phyloP scores from a whole-genome alignment of 352 stramenopile genomes.

The Phytophthora litchii region DNA sequence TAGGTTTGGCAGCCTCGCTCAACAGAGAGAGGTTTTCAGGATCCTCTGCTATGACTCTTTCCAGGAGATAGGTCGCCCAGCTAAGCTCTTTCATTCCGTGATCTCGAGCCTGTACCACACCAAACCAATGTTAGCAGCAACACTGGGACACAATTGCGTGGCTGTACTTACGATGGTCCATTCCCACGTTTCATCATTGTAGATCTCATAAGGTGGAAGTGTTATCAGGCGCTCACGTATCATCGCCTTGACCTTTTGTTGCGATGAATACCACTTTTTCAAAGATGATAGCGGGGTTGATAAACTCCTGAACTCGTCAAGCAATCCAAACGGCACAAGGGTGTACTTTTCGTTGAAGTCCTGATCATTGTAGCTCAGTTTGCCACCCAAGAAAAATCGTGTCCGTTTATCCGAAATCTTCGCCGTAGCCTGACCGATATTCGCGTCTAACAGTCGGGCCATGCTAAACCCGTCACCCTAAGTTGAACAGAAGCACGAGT shows the following conservation, averaged over 20 bases:
- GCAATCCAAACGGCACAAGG: slow-evolving; percentile 55
- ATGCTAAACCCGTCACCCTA: slow-evolving; percentile 58
- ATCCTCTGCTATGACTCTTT: slow-evolving; percentile 79
- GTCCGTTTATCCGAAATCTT: neutral
- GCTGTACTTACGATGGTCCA: slow-evolving; percentile 82
- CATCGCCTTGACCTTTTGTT: slow-evolving; percentile 41
- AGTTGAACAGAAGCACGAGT: slow-evolving; percentile 4
- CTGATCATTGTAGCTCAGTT: slow-evolving; percentile 69
- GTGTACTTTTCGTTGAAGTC: slow-evolving; percentile 58
- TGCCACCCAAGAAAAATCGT: slow-evolving; percentile 87
- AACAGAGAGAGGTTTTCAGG: slow-evolving; percentile 71
- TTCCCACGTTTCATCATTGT: slow-evolving; percentile 92
- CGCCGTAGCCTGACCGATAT: slow-evolving; percentile 21
- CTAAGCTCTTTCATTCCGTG: slow-evolving; percentile 78
- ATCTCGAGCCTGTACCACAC: slow-evolving; percentile 54
- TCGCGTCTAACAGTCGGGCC: slow-evolving; percentile 47
- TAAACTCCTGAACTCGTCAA: slow-evolving; percentile 57
- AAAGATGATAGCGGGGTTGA: slow-evolving; percentile 26
- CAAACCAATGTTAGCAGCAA: slow-evolving; percentile 4
- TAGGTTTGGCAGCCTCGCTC: slow-evolving; percentile 72
- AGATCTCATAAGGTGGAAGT: slow-evolving; percentile 72
- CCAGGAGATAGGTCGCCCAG: slow-evolving; percentile 89
- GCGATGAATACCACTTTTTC: slow-evolving; percentile 50
- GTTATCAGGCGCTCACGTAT: slow-evolving; percentile 45
- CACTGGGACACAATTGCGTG: neutral